Evolutionary conservation across 306 rosid genomes (phyloP).

Genomic region (Gastrolobium villosum): DNA sequence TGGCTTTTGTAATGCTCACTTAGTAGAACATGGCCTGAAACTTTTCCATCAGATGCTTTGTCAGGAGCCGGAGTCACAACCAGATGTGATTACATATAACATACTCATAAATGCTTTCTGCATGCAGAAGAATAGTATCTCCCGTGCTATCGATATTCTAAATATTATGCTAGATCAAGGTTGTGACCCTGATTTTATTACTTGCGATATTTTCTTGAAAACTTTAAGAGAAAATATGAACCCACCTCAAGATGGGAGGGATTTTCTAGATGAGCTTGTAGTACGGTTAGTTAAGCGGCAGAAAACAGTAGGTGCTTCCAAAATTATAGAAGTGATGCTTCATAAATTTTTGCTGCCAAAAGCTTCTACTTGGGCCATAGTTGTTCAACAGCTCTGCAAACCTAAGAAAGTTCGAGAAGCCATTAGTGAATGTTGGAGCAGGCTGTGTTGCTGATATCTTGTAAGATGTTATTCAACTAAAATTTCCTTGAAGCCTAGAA

Average conservation of each 20-base stretch:
- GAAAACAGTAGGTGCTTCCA: conserved; percentile 66
- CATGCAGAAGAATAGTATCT: conserved; percentile 64
- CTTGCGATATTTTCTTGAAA: conserved; percentile 84
- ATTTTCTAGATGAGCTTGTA: conserved; percentile 87
- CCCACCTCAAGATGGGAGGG: conserved; percentile 89
- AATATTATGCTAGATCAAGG: conserved; percentile 79
- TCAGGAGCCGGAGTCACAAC: conserved; percentile 69
- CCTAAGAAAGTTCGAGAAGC: conserved; percentile 60
- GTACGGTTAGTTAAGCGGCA: conserved; percentile 75
- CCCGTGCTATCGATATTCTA: conserved; percentile 76
- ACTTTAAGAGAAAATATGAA: conserved; percentile 68
- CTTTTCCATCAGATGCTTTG: conserved; percentile 89
- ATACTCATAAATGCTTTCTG: conserved; percentile 79
- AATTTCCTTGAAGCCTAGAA: conserved; percentile 23
- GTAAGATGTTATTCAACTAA: conserved; percentile 37
- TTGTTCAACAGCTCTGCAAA: conserved; percentile 72
- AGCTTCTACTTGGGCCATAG: conserved; percentile 81
- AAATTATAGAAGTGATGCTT: conserved; percentile 78
- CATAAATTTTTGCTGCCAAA: conserved; percentile 70
- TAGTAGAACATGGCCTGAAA: conserved; percentile 79
- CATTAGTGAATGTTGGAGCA: conserved; percentile 73
- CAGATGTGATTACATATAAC: conserved; percentile 86
- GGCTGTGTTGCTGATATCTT: conserved; percentile 58
- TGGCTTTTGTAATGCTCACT: conserved; percentile 80
- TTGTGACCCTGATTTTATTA: conserved; percentile 81